phyloP scores from a whole-genome alignment of 306 rosid genomes.

The Cucurbita pepo region DNA sequence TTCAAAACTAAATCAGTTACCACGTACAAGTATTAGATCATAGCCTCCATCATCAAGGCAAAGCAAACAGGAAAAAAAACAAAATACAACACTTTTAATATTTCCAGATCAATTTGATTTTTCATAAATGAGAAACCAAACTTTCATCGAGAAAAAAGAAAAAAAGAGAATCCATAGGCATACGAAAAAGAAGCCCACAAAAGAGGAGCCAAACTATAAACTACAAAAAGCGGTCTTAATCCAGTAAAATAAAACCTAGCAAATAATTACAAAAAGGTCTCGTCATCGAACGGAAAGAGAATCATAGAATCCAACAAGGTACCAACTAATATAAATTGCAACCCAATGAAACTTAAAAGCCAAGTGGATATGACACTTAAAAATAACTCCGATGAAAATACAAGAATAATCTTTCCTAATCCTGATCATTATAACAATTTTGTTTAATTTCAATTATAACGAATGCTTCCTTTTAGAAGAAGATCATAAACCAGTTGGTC shows the following conservation, averaged over 20 bases:
- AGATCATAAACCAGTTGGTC: not conserved
- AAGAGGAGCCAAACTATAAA: not conserved
- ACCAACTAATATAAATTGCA: too few species aligned
- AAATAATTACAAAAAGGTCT: not conserved
- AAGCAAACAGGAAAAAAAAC: not conserved
- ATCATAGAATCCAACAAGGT: not conserved
- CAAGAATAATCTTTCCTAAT: not conserved
- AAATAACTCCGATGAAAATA: not conserved
- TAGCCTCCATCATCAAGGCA: not conserved
- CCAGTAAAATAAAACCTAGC: not conserved
- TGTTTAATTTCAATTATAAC: not conserved
- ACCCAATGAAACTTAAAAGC: not conserved
- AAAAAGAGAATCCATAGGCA: not conserved
- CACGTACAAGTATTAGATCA: not conserved
- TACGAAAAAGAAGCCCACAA: not conserved
- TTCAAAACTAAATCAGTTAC: not conserved
- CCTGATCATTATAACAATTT: not conserved
- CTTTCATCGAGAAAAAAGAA: not conserved
- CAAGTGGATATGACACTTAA: not conserved
- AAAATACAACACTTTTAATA: not conserved
- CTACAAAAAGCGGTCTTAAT: not conserved
- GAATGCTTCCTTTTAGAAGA: not conserved
- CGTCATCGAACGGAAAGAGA: not conserved
- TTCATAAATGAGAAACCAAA: not conserved
- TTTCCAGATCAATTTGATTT: not conserved